These are phyloP conservation scores for Primulina eburnea DNA, from an alignment of 257 asterid genomes.

Conservation along the genomic window DNA sequence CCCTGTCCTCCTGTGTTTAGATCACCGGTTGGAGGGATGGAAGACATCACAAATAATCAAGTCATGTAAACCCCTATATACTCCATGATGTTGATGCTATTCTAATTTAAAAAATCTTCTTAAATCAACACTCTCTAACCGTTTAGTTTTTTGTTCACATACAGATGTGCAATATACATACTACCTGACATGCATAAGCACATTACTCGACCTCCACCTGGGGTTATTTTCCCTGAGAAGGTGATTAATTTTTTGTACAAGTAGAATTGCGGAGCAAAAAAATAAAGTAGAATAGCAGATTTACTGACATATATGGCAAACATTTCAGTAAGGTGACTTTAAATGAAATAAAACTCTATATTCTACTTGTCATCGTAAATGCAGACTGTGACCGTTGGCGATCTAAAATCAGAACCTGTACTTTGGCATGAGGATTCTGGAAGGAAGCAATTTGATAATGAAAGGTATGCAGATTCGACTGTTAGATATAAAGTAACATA, in stretches of 20 bases:
- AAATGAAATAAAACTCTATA: neutral
- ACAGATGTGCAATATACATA: slow-evolving; percentile 84
- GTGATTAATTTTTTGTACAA: slow-evolving; percentile 29
- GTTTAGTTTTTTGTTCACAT: slow-evolving; percentile 6
- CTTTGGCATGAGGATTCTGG: slow-evolving; percentile 98
- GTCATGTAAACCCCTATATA: slow-evolving; percentile 67
- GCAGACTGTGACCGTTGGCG: slow-evolving; percentile 69
- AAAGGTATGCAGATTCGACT: slow-evolving; percentile 40
- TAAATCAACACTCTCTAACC: slow-evolving; percentile 14
- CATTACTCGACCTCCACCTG: slow-evolving; percentile 78
- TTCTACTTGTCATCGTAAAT: slow-evolving; percentile 13
- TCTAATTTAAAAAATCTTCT: neutral
- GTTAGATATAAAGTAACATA: neutral
- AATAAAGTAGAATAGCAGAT: no score
- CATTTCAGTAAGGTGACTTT: no score
- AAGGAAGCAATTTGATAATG: slow-evolving; percentile 71
- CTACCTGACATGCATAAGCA: slow-evolving; percentile 82
- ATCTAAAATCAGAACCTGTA: slow-evolving; percentile 78
- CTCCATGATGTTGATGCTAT: slow-evolving; percentile 18
- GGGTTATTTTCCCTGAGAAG: slow-evolving; percentile 78
- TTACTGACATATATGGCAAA: no score
- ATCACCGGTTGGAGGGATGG: slow-evolving; percentile 86
- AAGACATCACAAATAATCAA: slow-evolving; percentile 88
- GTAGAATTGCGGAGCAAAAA: no score
- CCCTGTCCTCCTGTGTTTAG: slow-evolving; percentile 93